Evolutionary conservation across 179 eudicot genomes (phyloP).

Genomic region (Sideroxylon spinosum): DNA sequence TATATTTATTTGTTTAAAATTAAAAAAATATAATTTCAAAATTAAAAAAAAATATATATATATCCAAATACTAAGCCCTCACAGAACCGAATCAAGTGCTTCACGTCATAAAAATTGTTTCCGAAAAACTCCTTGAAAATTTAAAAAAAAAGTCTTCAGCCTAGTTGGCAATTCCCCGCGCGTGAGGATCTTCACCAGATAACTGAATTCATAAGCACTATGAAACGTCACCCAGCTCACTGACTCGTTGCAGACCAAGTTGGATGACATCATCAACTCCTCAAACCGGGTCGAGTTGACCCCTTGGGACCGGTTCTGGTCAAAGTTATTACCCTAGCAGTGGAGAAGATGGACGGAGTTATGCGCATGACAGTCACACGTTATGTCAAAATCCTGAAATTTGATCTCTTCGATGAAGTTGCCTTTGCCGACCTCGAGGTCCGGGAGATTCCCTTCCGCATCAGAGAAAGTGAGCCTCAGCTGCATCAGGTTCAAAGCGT

Average conservation of each 20-base stretch:
- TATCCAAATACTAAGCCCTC: too few relatives aligned
- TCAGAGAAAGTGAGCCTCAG: constrained; percentile 63
- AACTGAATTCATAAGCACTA: constrained; percentile 52
- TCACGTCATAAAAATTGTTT: constrained; percentile 36
- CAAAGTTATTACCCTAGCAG: constrained; percentile 53
- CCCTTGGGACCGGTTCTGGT: constrained; percentile 26
- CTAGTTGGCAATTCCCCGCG: constrained; percentile 30
- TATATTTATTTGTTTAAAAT: too few relatives aligned
- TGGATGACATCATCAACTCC: constrained; percentile 52
- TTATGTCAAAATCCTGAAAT: constrained; percentile 49
- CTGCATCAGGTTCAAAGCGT: constrained; percentile 55
- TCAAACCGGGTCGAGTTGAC: constrained; percentile 32
- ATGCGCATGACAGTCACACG: constrained; percentile 36
- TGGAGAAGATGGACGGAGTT: constrained; percentile 47
- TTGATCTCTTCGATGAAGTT: constrained; percentile 65
- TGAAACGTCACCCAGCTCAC: constrained; percentile 59
- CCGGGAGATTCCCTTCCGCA: constrained; percentile 55
- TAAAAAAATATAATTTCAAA: too few relatives aligned
- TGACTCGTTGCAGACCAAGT: constrained; percentile 36
- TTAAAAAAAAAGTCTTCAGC: constrained; percentile 30
- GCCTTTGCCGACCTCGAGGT: constrained; percentile 23
- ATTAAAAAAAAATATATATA: too few relatives aligned
- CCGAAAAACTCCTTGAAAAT: constrained; percentile 32
- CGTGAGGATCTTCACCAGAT: constrained; percentile 39
- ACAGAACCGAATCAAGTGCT: constrained; percentile 36